These are phyloP conservation scores for Aspergillus ibericus DNA, from an alignment of 2,329 filamentous ascomycete genomes.

Conservation along the genomic window DNA sequence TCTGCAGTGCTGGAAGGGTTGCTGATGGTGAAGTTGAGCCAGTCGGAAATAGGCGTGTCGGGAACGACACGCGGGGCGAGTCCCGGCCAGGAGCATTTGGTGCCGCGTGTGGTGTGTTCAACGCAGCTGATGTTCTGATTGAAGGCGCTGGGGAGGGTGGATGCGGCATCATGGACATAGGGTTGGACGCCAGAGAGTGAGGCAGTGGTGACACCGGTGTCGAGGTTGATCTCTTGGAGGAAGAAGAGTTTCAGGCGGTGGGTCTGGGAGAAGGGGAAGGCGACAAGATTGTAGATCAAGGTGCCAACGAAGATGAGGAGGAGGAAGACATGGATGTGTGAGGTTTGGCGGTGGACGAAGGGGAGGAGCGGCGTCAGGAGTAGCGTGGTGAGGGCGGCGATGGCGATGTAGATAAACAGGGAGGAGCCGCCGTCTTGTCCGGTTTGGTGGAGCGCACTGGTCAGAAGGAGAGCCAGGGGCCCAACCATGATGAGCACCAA, in stretches of 20 bases:
- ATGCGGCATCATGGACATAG: conserved; percentile 67
- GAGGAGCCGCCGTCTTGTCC: conserved; percentile 77
- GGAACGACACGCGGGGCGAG: conserved; percentile 63
- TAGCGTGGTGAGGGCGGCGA: conserved; percentile 68
- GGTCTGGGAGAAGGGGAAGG: conserved; percentile 81
- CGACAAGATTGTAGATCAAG: conserved; percentile 78
- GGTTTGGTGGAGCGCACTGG: conserved; percentile 74
- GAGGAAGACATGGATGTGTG: conserved; percentile 76
- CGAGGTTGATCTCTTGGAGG: conserved; percentile 75
- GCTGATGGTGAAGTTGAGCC: conserved; percentile 67
- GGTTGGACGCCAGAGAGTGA: conserved; percentile 67
- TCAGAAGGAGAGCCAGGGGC: conserved; percentile 72
- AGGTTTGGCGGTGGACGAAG: conserved; percentile 82
- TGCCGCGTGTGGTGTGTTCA: conserved; percentile 39
- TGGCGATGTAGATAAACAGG: conserved; percentile 68
- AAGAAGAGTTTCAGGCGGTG: conserved; percentile 87
- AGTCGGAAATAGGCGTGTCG: conserved; percentile 50
- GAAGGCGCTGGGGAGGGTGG: conserved; percentile 67
- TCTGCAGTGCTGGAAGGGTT: conserved; percentile 26
- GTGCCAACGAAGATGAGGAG: conserved; percentile 72
- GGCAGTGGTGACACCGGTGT: conserved; percentile 68
- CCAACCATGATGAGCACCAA: conserved; percentile 74
- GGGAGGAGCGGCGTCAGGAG: conserved; percentile 75
- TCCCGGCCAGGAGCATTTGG: conserved; percentile 70
- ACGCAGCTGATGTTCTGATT: conserved; percentile 61